Percentiles rank a stretch among this genome's conserved stretches.
Conservation (phyloP, 1,139 yeast genomes). For the Barnettozyma hawaiiensis region DNA sequence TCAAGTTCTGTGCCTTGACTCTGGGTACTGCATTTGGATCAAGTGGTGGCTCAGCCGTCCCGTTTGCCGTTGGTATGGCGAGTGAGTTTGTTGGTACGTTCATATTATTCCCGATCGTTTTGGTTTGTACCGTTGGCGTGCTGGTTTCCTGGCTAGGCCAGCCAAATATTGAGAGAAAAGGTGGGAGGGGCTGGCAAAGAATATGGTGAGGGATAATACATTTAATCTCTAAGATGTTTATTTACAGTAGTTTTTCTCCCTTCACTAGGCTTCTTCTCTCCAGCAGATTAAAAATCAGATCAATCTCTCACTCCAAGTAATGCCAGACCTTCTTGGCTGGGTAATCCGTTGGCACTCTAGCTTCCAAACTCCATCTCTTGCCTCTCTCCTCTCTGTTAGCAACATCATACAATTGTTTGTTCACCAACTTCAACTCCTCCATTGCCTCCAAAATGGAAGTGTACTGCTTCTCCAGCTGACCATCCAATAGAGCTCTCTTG, state of each 20-base stretch:
- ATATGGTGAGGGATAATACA: constrained; percentile 18
- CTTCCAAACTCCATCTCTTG: constrained; percentile 62
- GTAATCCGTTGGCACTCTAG: constrained; percentile 83
- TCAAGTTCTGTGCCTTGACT: constrained; percentile 48
- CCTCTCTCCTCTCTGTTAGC: constrained; percentile 31
- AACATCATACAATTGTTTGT: constrained; percentile 31
- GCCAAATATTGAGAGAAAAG: constrained; percentile 36
- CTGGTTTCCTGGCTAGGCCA: constrained; percentile 40
- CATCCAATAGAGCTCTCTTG: constrained; percentile 38
- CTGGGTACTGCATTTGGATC: constrained; percentile 56
- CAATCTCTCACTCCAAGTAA: constrained; percentile 30
- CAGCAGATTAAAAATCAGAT: too few species aligned
- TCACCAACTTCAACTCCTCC: constrained; percentile 52
- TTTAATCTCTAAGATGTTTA: neutral
- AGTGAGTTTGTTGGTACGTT: constrained; percentile 48
- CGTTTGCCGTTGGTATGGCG: constrained; percentile 49
- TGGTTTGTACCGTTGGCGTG: constrained; percentile 37
- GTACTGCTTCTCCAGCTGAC: constrained; percentile 57
- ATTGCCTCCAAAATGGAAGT: constrained; percentile 65
- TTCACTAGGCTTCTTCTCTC: neutral
- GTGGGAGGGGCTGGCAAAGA: constrained; percentile 21
- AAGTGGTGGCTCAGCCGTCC: constrained; percentile 55
- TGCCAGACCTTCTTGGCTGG: constrained; percentile 90
- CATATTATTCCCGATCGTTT: constrained; percentile 50
- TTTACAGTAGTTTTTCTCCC: too few species aligned